phyloP scores from a whole-genome alignment of 2,329 filamentous ascomycete genomes.

The Diaporthe velutina region DNA sequence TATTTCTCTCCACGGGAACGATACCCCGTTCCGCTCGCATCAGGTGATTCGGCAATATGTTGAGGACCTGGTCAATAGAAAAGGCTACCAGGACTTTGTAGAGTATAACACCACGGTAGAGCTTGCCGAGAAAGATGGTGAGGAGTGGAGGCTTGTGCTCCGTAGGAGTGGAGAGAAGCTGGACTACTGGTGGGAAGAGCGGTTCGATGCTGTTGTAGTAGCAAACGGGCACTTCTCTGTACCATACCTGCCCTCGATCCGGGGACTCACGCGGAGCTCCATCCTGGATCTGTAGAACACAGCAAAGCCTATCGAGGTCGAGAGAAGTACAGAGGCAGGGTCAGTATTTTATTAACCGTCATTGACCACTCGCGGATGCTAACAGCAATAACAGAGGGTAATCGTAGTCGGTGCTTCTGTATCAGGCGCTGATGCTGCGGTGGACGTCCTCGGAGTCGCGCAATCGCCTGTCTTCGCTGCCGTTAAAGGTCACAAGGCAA shows the following conservation, averaged over 20 bases:
- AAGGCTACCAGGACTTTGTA: slow-evolving; percentile 65
- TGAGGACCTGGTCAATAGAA: slow-evolving; percentile 62
- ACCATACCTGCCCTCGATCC: slow-evolving; percentile 66
- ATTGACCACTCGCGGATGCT: not conserved
- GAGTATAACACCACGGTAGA: slow-evolving; percentile 73
- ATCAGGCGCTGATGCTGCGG: slow-evolving; percentile 72
- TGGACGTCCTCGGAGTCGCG: slow-evolving; percentile 62
- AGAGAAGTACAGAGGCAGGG: slow-evolving; percentile 60
- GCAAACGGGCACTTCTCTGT: slow-evolving; percentile 73
- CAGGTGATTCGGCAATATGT: slow-evolving; percentile 68
- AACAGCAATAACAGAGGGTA: slow-evolving; percentile 58
- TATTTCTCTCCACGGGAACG: slow-evolving; percentile 62
- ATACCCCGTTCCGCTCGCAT: slow-evolving; percentile 73
- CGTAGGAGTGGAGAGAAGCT: slow-evolving; percentile 53
- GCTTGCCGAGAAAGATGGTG: slow-evolving; percentile 61
- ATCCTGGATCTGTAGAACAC: slow-evolving; percentile 65
- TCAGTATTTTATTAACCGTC: slow-evolving; percentile 41
- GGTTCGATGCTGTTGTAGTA: slow-evolving; percentile 72
- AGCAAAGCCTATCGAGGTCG: slow-evolving; percentile 65
- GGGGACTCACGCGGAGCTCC: slow-evolving; percentile 58
- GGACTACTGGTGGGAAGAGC: slow-evolving; percentile 74
- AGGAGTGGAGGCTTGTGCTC: slow-evolving; percentile 67
- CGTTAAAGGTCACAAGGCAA: slow-evolving; percentile 60
- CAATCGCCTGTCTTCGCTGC: slow-evolving; percentile 65
- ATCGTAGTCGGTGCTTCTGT: slow-evolving; percentile 74